Conservation (phyloP, 2,329 filamentous ascomycete genomes). For the Anisogramma anomala region DNA sequence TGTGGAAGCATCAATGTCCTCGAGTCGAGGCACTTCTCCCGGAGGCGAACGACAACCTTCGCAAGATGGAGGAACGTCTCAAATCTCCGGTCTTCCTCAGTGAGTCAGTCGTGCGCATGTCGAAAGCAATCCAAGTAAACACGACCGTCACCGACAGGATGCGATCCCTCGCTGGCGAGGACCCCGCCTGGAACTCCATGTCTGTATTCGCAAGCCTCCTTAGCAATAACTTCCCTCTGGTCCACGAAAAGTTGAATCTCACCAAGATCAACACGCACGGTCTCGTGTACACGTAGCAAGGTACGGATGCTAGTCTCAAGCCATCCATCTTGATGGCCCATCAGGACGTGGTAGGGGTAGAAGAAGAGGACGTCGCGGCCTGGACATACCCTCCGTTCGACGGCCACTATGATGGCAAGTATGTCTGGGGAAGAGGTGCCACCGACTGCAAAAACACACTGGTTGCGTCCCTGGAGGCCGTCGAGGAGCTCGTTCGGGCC, state of each 20-base stretch:
- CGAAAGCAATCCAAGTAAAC: constrained; percentile 23
- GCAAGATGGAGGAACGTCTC: constrained; percentile 17
- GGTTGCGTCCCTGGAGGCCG: constrained; percentile 42
- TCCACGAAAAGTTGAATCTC: constrained; percentile 35
- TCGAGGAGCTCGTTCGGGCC: constrained; percentile 42
- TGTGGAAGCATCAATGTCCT: constrained; percentile 14
- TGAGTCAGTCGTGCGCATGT: constrained; percentile 19
- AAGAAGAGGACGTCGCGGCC: constrained; percentile 34
- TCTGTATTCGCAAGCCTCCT: constrained; percentile 3
- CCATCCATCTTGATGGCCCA: constrained; percentile 51
- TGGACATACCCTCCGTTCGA: constrained; percentile 52
- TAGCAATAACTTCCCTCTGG: constrained; percentile 28
- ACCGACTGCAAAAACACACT: constrained; percentile 52
- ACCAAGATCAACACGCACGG: constrained; percentile 49
- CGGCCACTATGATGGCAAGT: constrained; percentile 45
- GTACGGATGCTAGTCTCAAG: constrained; percentile 36
- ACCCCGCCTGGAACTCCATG: constrained; percentile 4
- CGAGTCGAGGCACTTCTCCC: constrained; percentile 19
- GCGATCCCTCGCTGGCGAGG: not conserved
- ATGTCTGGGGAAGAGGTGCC: constrained; percentile 50
- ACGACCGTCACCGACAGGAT: constrained; percentile 21
- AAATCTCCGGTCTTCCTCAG: constrained; percentile 17
- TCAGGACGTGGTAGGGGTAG: constrained; percentile 52
- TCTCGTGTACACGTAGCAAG: constrained; percentile 46
- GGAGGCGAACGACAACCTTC: constrained; percentile 8